Percentiles rank a stretch among this genome's conserved stretches.
These are phyloP conservation scores for Vigna mungo DNA, from an alignment of 306 rosid species.

Conservation along the genomic window DNA sequence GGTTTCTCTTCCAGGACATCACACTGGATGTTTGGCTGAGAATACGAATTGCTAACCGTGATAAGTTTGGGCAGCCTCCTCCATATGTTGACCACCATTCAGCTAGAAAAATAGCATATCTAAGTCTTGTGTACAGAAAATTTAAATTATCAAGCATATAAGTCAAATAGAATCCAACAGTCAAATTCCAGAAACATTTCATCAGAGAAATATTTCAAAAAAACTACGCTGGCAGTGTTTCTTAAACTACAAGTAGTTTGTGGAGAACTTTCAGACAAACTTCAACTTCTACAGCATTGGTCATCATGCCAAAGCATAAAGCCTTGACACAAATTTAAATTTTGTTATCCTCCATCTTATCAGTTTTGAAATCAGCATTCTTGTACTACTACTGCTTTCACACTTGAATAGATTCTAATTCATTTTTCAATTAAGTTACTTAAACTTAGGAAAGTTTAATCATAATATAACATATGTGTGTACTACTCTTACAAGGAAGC, in stretches of 20 bases:
- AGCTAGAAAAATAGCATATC: slow-evolving; percentile 56
- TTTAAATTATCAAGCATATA: slow-evolving; percentile 27
- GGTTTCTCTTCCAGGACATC: slow-evolving; percentile 58
- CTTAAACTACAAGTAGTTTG: slow-evolving; percentile 3
- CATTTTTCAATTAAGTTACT: neutral
- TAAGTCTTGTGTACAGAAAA: slow-evolving; percentile 8
- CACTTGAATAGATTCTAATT: neutral
- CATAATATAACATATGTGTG: slow-evolving; percentile 39
- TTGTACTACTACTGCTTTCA: slow-evolving; percentile 4
- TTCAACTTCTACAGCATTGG: slow-evolving; percentile 22
- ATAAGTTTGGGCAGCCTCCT: slow-evolving; percentile 87
- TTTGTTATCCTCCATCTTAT: slow-evolving; percentile 12
- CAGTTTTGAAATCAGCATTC: slow-evolving; percentile 29
- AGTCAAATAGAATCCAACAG: slow-evolving; percentile 15
- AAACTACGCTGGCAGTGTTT: slow-evolving; percentile 6
- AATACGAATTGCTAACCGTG: slow-evolving; percentile 80
- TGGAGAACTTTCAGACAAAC: slow-evolving; percentile 16
- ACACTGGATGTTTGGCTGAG: slow-evolving; percentile 88
- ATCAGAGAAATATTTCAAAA: slow-evolving; percentile 10
- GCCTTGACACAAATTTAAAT: neutral
- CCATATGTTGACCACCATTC: slow-evolving; percentile 99
- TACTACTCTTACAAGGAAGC: slow-evolving; percentile 80
- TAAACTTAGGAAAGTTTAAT: slow-evolving; percentile 22
- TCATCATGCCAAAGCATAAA: slow-evolving; percentile 24
- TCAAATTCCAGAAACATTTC: slow-evolving; percentile 23